Base-by-base conservation (phyloP, 208 protist genomes). In the Leptomonas seymouri region DNA sequence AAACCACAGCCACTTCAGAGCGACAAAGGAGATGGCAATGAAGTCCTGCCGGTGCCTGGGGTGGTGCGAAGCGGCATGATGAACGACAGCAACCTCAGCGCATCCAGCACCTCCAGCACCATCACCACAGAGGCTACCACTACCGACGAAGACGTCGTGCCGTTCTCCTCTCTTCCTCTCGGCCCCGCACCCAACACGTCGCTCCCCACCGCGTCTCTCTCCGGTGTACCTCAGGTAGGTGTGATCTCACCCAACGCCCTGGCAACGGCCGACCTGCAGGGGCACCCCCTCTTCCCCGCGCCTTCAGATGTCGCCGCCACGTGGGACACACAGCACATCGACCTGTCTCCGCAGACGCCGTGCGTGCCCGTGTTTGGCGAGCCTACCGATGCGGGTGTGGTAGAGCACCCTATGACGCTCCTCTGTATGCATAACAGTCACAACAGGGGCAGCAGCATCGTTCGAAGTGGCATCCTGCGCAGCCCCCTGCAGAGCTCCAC, bases 241-340 rank as follows among this genome's bases (percentile, higher is more conserved):
- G 7, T 21, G 12, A 51, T 15, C 20, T 14, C 12, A 27, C 44
- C 53, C 1, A 45, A 41, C 16, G 36, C 15, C 49, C 1, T n/a
- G 2, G 68, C 68, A 15, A 18, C 41, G 2, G 27, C 25, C 7
- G 59, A 42, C 46, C 42, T 21, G 60, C 48, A 66, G 27, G 48
- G 25, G 12, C 60, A 66, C 60, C 56, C 60, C 48, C 28, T 66
- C 60, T 66, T 41, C 34, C 56, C 60, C 60, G 60, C 45, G n/a
- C 56, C 60, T 0, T 66, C 60, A 1, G 60, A 56, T 48, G 56
- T 31, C 30, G 56, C 60, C 44, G 12, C 49, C 46, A 6, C 39
- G 21, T 41, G 20, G 11, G 31, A 56, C 28, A 50, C 31, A 1
- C 46, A 16, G 16, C 44, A 16, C 20, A 23, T 41, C 7, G 58